Evolutionary conservation across 2,329 filamentous ascomycete genomes (phyloP), one percentile per base, ranked within the genome.

Genomic region (Thielaviopsis musarum): DNA sequence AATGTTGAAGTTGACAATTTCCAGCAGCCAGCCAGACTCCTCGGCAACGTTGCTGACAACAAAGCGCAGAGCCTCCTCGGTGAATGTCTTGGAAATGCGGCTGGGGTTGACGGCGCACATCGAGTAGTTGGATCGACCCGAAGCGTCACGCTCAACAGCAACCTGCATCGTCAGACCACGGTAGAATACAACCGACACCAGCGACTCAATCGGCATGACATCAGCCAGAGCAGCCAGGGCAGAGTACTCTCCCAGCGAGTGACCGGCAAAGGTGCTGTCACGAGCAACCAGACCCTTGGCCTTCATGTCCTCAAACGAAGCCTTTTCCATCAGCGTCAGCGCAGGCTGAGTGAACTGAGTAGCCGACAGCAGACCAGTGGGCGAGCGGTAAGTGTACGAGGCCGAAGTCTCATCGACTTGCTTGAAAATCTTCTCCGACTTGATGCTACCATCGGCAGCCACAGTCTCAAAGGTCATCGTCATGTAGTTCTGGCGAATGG

Each of bases 401-500:
- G 87, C 88, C 1, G 91, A 97, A 69, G 79, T 85, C 74, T 97
- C 93, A 67, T 86, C 82, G 67, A 98, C 91, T 68, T 95, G 91
- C 77, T 98, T 97, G 81, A 98, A 98, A 70, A 98, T 98, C 75
- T 91, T 95, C 78, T 98, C 93, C 0, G 93, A 96, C 74, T 96
- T 97, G 76, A 95, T 90, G 41, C 82, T 82, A 26, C 93, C 93
- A 70, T 98, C 93, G 1, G 88, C 76, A 61, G 86, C 87, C 58
- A 98, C 90, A n/a, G 91, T 94, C 77, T 98, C 93, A 73, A 97
- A 98, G 54, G 91, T 97, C 93, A 98, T 98, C 62, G 91, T 85
- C 87, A 97, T 97, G 78, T 98, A 98, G 74, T 98, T 98, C 69
- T 95, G 87, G 64, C 93, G 89, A 66, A 98, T 98, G 57, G 89